Percentiles rank a stretch among this genome's conserved stretches.
Evolutionary conservation across 192 early-diverging fungal genomes (phyloP).

Genomic region (Mycoemilia scoparia): DNA sequence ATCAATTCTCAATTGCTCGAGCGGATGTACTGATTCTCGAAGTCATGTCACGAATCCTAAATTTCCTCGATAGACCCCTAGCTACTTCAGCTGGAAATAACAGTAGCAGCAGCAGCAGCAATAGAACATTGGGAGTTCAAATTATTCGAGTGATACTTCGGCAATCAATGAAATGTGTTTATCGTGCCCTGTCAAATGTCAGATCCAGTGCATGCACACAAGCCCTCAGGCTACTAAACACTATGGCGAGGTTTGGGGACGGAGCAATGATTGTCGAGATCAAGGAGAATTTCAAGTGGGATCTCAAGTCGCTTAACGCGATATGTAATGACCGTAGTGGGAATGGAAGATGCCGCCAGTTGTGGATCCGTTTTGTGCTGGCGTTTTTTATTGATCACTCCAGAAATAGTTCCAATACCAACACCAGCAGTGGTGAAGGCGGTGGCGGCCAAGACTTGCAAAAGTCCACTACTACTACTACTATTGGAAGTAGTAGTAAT

Average conservation of each 20-base stretch:
- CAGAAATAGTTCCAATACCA: too few relatives aligned
- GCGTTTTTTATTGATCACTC: too few relatives aligned
- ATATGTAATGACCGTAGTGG: slow-evolving; percentile 7
- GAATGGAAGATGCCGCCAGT: slow-evolving; percentile 16
- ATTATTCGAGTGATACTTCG: slow-evolving; percentile 12
- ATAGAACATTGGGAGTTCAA: slow-evolving; percentile 6
- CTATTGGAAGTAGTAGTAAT: too few relatives aligned
- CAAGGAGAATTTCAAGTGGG: slow-evolving; percentile 20
- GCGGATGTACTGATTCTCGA: slow-evolving; percentile 15
- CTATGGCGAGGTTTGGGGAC: slow-evolving; percentile 10
- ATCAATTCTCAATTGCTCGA: slow-evolving; percentile 4
- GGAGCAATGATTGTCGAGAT: slow-evolving; percentile 19
- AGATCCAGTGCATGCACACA: slow-evolving; percentile 16
- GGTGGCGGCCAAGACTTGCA: too few relatives aligned
- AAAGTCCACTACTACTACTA: too few relatives aligned
- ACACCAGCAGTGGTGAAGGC: too few relatives aligned
- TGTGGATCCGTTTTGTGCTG: slow-evolving; percentile 26
- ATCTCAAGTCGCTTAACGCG: slow-evolving; percentile 5
- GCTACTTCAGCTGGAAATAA: too few relatives aligned
- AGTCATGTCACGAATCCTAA: slow-evolving; percentile 8
- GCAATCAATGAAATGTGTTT: slow-evolving; percentile 9
- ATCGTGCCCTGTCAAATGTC: slow-evolving; percentile 13
- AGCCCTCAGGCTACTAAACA: slow-evolving; percentile 13
- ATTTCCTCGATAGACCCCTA: slow-evolving; percentile 9
- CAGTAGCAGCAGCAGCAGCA: slow-evolving; percentile 4